These are phyloP conservation scores for Mycena latifolia DNA, from an alignment of 768 basidiomycete species.

Conservation along the genomic window DNA sequence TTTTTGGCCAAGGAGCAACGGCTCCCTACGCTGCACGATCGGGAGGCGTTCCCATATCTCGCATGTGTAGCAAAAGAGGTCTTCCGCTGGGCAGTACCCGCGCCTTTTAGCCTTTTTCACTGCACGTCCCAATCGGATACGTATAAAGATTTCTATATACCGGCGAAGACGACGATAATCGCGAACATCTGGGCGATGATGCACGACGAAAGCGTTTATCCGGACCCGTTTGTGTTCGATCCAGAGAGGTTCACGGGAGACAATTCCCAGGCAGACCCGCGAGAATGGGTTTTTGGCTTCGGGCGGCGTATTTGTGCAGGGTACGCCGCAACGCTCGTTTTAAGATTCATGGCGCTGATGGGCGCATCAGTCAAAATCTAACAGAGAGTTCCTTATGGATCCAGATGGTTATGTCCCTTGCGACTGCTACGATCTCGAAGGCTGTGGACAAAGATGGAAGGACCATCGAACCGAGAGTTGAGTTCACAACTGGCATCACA, in stretches of 20 bases:
- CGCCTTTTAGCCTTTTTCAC: conserved; percentile 27
- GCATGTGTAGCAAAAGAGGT: conserved; percentile 28
- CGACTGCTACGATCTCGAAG: neutral
- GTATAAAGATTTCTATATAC: conserved; percentile 30
- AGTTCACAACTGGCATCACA: neutral
- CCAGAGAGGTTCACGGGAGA: conserved; percentile 36
- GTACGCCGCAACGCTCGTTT: neutral
- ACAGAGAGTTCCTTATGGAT: too few species aligned
- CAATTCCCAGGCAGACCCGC: neutral
- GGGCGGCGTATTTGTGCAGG: neutral
- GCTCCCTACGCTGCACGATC: conserved; percentile 35
- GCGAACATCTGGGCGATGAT: conserved; percentile 39
- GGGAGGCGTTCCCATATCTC: conserved; percentile 32
- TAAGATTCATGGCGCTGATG: neutral
- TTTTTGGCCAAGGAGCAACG: conserved; percentile 26
- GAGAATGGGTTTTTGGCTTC: neutral
- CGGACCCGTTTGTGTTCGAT: conserved; percentile 38
- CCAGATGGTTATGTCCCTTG: neutral
- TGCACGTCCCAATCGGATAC: conserved; percentile 26
- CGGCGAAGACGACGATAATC: conserved; percentile 27
- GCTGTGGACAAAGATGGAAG: neutral
- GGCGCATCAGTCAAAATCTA: neutral
- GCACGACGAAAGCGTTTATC: conserved; percentile 38
- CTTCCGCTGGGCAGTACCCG: conserved; percentile 29
- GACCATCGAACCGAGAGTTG: neutral